Percentiles rank a stretch among this genome's conserved stretches.
These are phyloP conservation scores for Cryphonectria parasitica DNA, from an alignment of 2,329 filamentous ascomycete genomes.

Conservation along the genomic window DNA sequence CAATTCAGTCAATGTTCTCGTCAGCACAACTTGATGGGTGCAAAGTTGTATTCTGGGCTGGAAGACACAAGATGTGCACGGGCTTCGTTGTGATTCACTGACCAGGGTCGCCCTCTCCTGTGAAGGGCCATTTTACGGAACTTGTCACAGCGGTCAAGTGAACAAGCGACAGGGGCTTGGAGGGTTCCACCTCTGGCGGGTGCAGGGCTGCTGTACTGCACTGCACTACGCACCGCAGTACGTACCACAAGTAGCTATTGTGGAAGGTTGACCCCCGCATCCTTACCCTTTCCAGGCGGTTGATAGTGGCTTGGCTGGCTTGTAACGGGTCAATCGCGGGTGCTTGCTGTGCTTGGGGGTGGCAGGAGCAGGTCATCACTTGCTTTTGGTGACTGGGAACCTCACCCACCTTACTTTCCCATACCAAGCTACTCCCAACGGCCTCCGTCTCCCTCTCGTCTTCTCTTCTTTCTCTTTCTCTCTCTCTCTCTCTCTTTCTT, in stretches of 20 bases:
- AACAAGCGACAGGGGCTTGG: background rate
- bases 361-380: background rate
- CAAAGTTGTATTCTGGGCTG: too few relatives aligned
- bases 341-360: background rate
- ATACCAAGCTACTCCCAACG: constrained; percentile 8
- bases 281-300: background rate
- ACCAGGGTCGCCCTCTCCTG: background rate
- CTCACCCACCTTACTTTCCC: constrained; percentile 6
- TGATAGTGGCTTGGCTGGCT: background rate
- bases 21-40: background rate
- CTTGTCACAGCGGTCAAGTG: constrained; percentile 5
- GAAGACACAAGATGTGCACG: background rate
- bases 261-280: background rate
- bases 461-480: background rate
- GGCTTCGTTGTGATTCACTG: background rate
- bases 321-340: too few relatives aligned
- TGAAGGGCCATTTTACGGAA: background rate
- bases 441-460: background rate
- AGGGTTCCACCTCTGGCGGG: background rate
- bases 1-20: background rate
- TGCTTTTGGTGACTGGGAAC: background rate
- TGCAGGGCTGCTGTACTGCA: background rate
- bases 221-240: background rate
- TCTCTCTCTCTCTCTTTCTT: background rate
- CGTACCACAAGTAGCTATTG: background rate